Conservation (phyloP, 1,284 basidiomycete genomes). For the Trichosporon sp. region DNA sequence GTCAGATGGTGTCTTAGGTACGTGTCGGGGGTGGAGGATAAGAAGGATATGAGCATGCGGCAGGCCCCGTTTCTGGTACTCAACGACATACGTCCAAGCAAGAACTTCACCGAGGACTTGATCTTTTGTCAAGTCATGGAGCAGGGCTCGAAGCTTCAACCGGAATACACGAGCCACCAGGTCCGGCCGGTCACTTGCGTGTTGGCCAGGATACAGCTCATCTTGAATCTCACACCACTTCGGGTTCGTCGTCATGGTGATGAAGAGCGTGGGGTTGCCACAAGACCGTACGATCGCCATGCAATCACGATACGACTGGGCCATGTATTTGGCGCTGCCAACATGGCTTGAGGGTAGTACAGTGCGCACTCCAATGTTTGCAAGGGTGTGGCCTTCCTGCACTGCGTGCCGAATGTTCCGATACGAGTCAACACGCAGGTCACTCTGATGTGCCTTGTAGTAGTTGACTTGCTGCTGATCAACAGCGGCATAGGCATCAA, state of each 20-base stretch:
- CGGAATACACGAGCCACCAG: background rate
- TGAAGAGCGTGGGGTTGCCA: slow-evolving; percentile 24
- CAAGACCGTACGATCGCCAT: background rate
- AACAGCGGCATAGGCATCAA: background rate
- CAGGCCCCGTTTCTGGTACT: slow-evolving; percentile 49
- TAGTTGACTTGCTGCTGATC: background rate
- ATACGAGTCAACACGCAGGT: background rate
- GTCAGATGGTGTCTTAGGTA: background rate
- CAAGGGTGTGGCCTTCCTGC: background rate
- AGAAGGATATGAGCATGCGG: slow-evolving; percentile 49
- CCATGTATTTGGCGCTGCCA: background rate
- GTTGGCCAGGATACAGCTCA: slow-evolving; percentile 40
- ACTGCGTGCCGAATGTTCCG: background rate
- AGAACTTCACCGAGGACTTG: slow-evolving; percentile 18
- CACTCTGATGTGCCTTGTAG: background rate
- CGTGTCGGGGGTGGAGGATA: slow-evolving; percentile 7
- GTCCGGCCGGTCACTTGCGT: slow-evolving; percentile 16
- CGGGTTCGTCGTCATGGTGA: slow-evolving; percentile 49
- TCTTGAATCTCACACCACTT: slow-evolving; percentile 46
- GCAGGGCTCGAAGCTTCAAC: background rate
- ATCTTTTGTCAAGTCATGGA: slow-evolving; percentile 19
- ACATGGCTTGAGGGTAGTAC: background rate
- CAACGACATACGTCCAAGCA: slow-evolving; percentile 34
- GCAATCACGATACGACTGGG: background rate
- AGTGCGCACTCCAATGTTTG: background rate